These are phyloP conservation scores for Trichosporon sp. DNA, from an alignment of 1,284 basidiomycete species.

Conservation along the genomic window DNA sequence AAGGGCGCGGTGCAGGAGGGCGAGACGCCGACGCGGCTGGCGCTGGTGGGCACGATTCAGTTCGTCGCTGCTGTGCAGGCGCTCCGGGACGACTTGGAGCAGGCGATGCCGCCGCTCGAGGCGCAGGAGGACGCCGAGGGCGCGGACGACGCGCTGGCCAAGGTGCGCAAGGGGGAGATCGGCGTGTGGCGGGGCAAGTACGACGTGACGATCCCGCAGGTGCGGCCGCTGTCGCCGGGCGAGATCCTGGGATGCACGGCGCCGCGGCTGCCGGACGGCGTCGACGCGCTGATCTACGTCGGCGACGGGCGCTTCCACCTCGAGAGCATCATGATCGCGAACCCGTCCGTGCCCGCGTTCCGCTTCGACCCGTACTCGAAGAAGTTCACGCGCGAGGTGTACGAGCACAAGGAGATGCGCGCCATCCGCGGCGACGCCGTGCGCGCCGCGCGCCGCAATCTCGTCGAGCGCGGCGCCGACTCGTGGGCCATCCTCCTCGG, in stretches of 20 bases:
- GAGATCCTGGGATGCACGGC: conserved; percentile 98
- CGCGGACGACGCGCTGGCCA: conserved; percentile 27
- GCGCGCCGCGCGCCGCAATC: conserved; percentile 62
- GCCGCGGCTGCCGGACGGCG: conserved; percentile 61
- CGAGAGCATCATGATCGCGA: conserved; percentile 98
- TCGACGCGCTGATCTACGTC: conserved; percentile 87
- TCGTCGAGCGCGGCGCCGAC: conserved; percentile 49
- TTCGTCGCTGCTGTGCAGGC: conserved; percentile 84
- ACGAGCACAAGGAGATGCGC: conserved; percentile 87
- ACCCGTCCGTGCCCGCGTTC: conserved; percentile 92
- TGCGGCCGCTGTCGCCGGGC: conserved; percentile 90
- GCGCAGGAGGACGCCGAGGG: conserved; percentile 12
- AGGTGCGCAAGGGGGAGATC: conserved; percentile 36
- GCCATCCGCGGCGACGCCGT: conserved; percentile 71
- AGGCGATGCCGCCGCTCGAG: conserved; percentile 35
- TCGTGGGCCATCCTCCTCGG: conserved; percentile 93
- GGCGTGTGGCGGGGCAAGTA: conserved; percentile 58
- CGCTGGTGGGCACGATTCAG: conserved; percentile 90
- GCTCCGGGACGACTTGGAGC: conserved; percentile 69
- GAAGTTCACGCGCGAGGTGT: conserved; percentile 87
- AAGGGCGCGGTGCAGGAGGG: neutral
- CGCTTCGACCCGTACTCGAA: conserved; percentile 98
- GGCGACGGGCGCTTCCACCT: conserved; percentile 98
- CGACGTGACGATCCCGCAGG: conserved; percentile 76
- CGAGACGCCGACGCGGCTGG: conserved; percentile 61